Evolutionary conservation across 441 rosid genomes (phyloP).

Genomic region (Erysimum pusillum): DNA sequence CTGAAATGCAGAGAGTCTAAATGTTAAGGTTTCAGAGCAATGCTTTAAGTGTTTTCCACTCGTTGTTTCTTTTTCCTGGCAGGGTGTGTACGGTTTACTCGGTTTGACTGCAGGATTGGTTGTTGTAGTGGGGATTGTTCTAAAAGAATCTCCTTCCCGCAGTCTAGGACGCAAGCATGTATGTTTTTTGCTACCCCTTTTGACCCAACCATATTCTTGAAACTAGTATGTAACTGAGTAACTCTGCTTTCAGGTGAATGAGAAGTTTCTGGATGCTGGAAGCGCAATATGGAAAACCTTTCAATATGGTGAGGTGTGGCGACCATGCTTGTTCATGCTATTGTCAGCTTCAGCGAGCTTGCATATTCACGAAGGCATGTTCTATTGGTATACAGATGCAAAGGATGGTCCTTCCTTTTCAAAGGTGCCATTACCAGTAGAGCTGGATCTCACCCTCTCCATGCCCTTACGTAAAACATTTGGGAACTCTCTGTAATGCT

Average conservation of each 20-base stretch:
- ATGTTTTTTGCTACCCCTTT: slow-evolving; percentile 28
- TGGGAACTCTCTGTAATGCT: slow-evolving; percentile 7
- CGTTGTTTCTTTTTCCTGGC: slow-evolving; percentile 46
- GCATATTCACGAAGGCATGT: slow-evolving; percentile 80
- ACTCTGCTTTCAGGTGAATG: slow-evolving; percentile 55
- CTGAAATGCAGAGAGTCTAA: slow-evolving; percentile 3
- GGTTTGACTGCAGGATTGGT: slow-evolving; percentile 62
- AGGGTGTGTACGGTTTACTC: slow-evolving; percentile 70
- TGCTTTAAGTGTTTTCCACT: slow-evolving; percentile 35
- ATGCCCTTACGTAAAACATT: not conserved
- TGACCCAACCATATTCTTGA: not conserved
- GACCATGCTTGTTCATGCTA: slow-evolving; percentile 77
- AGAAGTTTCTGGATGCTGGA: slow-evolving; percentile 65
- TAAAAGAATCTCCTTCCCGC: slow-evolving; percentile 60
- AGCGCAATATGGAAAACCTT: slow-evolving; percentile 68
- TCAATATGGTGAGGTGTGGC: slow-evolving; percentile 69
- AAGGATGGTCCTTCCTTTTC: slow-evolving; percentile 74
- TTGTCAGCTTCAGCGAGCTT: slow-evolving; percentile 71
- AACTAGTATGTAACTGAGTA: slow-evolving; percentile 28
- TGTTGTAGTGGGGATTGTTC: slow-evolving; percentile 61
- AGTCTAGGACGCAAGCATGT: slow-evolving; percentile 59
- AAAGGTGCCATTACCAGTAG: slow-evolving; percentile 51
- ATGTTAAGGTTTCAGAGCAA: slow-evolving; percentile 20
- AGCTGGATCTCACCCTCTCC: not conserved
- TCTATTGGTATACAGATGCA: slow-evolving; percentile 82